phyloP scores from a whole-genome alignment of 1,284 basidiomycete genomes.

The Rhodotorula sp. region DNA sequence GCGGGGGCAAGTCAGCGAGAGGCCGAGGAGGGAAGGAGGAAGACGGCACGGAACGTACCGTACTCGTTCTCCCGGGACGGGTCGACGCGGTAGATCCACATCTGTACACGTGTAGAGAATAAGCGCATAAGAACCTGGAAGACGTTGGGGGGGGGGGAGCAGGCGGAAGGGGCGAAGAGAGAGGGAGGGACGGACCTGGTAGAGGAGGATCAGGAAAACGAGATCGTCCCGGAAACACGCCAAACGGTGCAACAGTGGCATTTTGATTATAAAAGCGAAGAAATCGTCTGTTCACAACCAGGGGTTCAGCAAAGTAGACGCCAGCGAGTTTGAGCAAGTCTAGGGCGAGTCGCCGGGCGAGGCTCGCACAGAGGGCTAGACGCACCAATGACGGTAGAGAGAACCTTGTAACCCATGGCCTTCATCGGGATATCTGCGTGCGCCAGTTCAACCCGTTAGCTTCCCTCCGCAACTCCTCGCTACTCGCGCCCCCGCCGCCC shows the following conservation, averaged over 20 bases:
- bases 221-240: conserved; percentile 66
- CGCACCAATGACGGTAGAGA: conserved; percentile 23
- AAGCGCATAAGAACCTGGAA: no score
- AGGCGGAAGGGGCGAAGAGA: neutral
- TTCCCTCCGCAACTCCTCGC: no score
- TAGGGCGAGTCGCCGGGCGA: no score
- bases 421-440: conserved; percentile 78
- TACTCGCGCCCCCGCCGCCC: no score
- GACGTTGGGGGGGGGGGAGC: no score
- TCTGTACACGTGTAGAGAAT: conserved; percentile 52
- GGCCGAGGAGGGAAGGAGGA: neutral
- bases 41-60: conserved; percentile 58
- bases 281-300: conserved; percentile 30
- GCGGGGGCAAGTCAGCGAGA: neutral
- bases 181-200: conserved; percentile 26
- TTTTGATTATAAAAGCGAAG: conserved; percentile 49
- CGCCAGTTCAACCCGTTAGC: no score
- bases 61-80: conserved; percentile 92
- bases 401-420: conserved; percentile 66
- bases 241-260: conserved; percentile 88
- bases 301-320: no score
- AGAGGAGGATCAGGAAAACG: conserved; percentile 45
- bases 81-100: conserved; percentile 95
- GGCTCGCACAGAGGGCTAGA: no score
- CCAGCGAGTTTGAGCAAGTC: no score